Percentiles rank a stretch among this genome's conserved stretches.
These are phyloP conservation scores for Myriosclerotinia duriaeana DNA, from an alignment of 2,329 filamentous ascomycete genomes.

Conservation along the genomic window DNA sequence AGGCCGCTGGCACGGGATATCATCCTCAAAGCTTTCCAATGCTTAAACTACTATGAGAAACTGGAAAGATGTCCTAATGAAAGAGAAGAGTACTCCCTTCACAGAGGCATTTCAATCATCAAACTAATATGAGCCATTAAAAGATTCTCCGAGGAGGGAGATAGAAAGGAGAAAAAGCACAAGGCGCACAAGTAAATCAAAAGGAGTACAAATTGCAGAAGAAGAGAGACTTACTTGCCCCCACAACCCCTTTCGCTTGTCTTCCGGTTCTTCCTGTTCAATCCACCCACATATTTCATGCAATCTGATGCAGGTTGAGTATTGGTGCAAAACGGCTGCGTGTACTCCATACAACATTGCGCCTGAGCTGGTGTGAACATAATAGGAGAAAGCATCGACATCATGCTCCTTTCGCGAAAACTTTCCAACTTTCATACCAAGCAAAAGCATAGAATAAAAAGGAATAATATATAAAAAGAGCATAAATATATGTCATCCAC, in stretches of 20 bases:
- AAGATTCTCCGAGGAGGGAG: neutral
- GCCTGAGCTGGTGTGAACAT: slow-evolving; percentile 7
- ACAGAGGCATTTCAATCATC: neutral
- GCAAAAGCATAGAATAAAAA: neutral
- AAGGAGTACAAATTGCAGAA: neutral
- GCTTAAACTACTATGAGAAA: neutral
- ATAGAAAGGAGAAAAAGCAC: neutral
- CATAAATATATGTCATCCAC: slow-evolving; percentile 12
- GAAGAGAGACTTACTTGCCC: slow-evolving; percentile 12
- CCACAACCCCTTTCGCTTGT: neutral
- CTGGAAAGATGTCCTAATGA: neutral
- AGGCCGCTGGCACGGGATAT: neutral
- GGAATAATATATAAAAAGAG: slow-evolving; percentile 12
- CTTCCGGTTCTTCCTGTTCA: neutral
- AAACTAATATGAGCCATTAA: neutral
- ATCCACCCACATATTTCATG: neutral
- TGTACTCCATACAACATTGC: neutral
- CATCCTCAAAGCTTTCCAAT: neutral
- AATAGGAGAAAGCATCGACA: neutral
- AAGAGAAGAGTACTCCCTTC: neutral
- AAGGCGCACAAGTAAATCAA: neutral
- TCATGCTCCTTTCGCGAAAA: neutral
- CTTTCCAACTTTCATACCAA: slow-evolving; percentile 11
- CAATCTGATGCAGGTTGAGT: neutral
- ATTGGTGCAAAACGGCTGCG: neutral